phyloP scores from a whole-genome alignment of 2,329 filamentous ascomycete species.

The Apiospora marii region DNA sequence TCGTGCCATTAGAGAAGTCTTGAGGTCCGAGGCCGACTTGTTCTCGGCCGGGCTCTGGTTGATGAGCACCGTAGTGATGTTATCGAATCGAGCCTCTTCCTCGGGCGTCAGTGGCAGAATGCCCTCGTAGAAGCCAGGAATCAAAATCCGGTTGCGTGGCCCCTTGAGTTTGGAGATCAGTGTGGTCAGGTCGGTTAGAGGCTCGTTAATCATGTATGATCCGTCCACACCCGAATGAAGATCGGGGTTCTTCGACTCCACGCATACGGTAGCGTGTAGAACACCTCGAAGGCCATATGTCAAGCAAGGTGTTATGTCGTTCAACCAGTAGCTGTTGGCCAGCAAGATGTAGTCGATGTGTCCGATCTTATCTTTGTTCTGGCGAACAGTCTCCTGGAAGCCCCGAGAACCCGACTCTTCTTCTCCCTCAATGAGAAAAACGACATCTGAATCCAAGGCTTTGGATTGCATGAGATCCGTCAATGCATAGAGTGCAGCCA shows the following conservation, averaged over 20 bases:
- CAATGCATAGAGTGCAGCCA: constrained; percentile 93
- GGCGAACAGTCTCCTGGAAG: constrained; percentile 82
- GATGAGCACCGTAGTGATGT: constrained; percentile 81
- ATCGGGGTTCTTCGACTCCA: constrained; percentile 87
- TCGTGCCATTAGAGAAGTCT: constrained; percentile 85
- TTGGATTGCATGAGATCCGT: constrained; percentile 89
- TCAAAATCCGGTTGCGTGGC: constrained; percentile 78
- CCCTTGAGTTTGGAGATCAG: constrained; percentile 85
- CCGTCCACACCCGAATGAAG: constrained; percentile 97
- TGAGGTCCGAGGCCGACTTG: constrained; percentile 72
- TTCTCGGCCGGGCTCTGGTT: constrained; percentile 68
- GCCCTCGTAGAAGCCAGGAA: constrained; percentile 88
- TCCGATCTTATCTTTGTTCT: constrained; percentile 85
- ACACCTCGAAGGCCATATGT: constrained; percentile 95
- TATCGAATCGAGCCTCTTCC: constrained; percentile 82
- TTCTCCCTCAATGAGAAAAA: constrained; percentile 96
- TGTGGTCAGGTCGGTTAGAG: constrained; percentile 87
- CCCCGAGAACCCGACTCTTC: constrained; percentile 94
- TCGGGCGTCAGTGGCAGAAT: constrained; percentile 78
- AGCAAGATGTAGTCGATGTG: constrained; percentile 92
- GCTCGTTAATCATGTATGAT: constrained; percentile 87
- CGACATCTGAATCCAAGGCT: constrained; percentile 82
- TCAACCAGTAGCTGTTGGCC: constrained; percentile 98
- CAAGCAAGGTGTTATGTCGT: constrained; percentile 92
- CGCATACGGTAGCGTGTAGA: constrained; percentile 88